Evolutionary conservation across 768 basidiomycete species (phyloP), one percentile per base, ranked within the genome.

Genomic region (Agaricus blazei): DNA sequence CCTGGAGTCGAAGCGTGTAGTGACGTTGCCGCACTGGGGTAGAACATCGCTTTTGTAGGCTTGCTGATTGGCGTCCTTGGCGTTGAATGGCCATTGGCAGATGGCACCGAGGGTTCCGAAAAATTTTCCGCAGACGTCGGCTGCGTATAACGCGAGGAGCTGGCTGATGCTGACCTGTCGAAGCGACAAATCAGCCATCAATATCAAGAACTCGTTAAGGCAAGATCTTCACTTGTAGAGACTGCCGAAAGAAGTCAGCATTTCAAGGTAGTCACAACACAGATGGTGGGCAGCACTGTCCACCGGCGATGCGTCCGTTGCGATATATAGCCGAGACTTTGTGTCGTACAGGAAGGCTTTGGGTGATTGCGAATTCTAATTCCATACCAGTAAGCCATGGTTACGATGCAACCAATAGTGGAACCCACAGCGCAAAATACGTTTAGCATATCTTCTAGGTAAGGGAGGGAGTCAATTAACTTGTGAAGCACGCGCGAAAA

Each of bases 261-360:
- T 92, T 54, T 84, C 84, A 24, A 98, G 75, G 64, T 93, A 98
- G 64, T 98, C 93, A 59, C 89, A 93, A 64, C 92, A 95, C 19
- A 96, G 77, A 58, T 87, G 90, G 64, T 94, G 87, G 0, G 91
- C 94, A 3, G 86, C 85, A 55, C 86, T 80, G 65, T 98, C 94
- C 27, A 96, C 90, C 4, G 94, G 92, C 0, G 90, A 92, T 15
- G 87, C 86, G 64, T 98, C 96, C 9, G 94, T 94, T 9, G 94
- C 94, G n/a, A 98, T 78, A 64, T 95, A 94, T 27, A 97, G 73
- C 48, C 91, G 80, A 24, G 92, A 93, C 3, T 77, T 77, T 15
- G 82, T 85, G 65, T 98, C 95, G 62, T 96, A 98, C 12, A 98
- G 71, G 66, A 95, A 98, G 0, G 93, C 91, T 67, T 98, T 98